These are phyloP conservation scores for Beauveria caledonica DNA, from an alignment of 2,329 filamentous ascomycete genomes.

Conservation along the genomic window DNA sequence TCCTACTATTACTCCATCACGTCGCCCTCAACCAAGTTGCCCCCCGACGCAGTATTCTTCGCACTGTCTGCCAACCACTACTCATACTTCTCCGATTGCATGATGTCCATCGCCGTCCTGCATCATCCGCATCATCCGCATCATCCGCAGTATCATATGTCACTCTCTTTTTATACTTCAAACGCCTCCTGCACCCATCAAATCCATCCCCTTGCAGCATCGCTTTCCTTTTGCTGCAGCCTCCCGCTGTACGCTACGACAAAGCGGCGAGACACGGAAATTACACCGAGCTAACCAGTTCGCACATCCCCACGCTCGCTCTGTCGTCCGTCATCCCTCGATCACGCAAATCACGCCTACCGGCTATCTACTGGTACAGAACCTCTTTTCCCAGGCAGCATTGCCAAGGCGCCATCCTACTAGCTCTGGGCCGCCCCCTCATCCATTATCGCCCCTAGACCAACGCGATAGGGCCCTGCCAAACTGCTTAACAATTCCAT, in stretches of 20 bases:
- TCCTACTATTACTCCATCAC: not conserved
- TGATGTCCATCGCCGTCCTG: no score
- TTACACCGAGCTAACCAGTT: not conserved
- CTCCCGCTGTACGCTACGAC: not conserved
- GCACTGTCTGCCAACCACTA: not conserved
- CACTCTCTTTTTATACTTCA: not conserved
- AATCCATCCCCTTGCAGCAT: not conserved
- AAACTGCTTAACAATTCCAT: not conserved
- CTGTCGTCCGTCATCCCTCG: not conserved
- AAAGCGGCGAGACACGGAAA: constrained; percentile 2
- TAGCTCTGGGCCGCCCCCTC: not conserved
- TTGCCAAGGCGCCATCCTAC: not conserved
- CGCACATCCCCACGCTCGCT: not conserved
- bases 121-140: not conserved
- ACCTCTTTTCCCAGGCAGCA: not conserved
- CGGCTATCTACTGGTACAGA: not conserved
- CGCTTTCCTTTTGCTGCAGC: not conserved
- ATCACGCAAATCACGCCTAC: not conserved
- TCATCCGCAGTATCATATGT: not conserved
- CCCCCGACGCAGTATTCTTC: not conserved
- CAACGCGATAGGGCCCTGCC: not conserved
- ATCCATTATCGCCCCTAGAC: not conserved
- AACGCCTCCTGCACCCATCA: not conserved
- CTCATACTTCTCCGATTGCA: not conserved
- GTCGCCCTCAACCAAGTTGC: not conserved